Evolutionary conservation across 768 basidiomycete species (phyloP).

Genomic region (Suillus sp.): DNA sequence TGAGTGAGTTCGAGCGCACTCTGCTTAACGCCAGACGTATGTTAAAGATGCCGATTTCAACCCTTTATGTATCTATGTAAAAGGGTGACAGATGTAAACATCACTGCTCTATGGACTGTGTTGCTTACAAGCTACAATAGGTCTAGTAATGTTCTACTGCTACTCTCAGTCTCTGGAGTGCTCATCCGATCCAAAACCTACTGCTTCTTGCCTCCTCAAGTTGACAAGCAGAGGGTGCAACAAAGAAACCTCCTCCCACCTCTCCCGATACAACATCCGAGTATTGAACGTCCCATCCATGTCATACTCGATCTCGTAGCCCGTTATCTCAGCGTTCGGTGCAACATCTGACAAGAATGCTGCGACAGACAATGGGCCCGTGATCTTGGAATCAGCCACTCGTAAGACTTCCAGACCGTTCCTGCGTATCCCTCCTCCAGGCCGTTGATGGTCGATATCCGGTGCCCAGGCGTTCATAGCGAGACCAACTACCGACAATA

Average conservation of each 20-base stretch:
- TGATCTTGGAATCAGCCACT: conserved; percentile 5
- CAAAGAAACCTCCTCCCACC: conserved; percentile 4
- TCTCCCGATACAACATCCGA: conserved; percentile 5
- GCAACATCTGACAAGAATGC: conserved; percentile 5
- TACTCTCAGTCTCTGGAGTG: not conserved
- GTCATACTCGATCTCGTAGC: not conserved
- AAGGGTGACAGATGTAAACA: not conserved
- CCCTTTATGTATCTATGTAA: not conserved
- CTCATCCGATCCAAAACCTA: not conserved
- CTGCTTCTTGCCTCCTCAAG: conserved; percentile 3
- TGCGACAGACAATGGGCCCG: not conserved
- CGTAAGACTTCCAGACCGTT: not conserved
- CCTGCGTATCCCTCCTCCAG: conserved; percentile 1
- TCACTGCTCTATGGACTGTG: not conserved
- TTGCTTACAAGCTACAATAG: not conserved
- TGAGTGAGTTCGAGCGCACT: too few species aligned
- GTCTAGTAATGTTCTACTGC: not conserved
- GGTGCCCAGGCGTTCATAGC: conserved; percentile 6
- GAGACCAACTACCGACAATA: not conserved
- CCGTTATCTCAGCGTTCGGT: conserved; percentile 8
- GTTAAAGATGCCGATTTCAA: not conserved
- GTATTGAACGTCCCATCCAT: not conserved
- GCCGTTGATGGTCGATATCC: conserved; percentile 1
- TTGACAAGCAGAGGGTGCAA: conserved; percentile 5
- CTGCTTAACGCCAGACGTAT: too few species aligned